Base-by-base conservation (phyloP, 2,329 filamentous ascomycete genomes). In the Ophiosphaerella korrae region DNA sequence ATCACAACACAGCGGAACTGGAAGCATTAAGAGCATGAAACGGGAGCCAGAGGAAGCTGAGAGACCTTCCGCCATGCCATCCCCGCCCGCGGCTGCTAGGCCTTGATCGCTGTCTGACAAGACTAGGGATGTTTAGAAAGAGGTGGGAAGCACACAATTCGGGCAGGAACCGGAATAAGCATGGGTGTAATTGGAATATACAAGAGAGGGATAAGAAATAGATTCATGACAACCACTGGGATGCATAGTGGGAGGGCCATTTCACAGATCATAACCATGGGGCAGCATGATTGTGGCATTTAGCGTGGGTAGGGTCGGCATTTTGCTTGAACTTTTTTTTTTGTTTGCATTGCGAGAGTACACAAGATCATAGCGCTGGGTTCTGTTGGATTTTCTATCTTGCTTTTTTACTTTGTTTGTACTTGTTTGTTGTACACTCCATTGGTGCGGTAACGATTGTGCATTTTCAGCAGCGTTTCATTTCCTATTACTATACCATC, bases 261-360 rank as follows among this genome's bases (percentile, higher is more conserved):
- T 36, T 31, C 29, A 48, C 45, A 33, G 38, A 48, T 48, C 24
- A 48, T 42, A 48, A 33, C 29, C 45, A 47, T 57, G 48, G 57
- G 67, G 63, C 58, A 63, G 61, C 58, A 73, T 57, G 67, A 64
- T 67, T 65, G 62, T 70, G 67, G 66, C 69, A 73, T 73, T 73
- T 71, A 72, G 69, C 70, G 66, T 64, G 60, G 67, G 70, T 68
- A 48, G 60, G 61, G 50, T 55, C 55, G 52, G 45, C 40, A 51
- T 52, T 49, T 58, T 55, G 45, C 46, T 61, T 62, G 38, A 45
- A 62, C 54, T 61, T 48, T 53, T 52, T 55, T 59, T 49, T 44
- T 55, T 29, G 26, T 29, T 53, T 55, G 33, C 18, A 55, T 57
- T 54, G 48, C 54, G 52, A 58, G 5, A 48, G 36, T 42, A 49